phyloP scores from a whole-genome alignment of 2,329 filamentous ascomycete species.

The Sphaceloma murrayae region DNA sequence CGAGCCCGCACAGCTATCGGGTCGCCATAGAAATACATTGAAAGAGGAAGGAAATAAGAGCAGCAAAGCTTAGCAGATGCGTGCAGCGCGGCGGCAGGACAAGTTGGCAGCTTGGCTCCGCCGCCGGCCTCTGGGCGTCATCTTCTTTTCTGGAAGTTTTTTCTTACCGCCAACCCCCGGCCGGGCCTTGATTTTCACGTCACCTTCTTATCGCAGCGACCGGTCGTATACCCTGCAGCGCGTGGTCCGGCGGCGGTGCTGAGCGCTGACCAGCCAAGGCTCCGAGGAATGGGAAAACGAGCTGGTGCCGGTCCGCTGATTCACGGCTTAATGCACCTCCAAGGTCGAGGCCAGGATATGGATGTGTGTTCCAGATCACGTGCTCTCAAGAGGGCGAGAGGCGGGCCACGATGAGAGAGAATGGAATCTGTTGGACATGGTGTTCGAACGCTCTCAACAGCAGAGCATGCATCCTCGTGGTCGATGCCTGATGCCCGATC shows the following conservation, averaged over 20 bases:
- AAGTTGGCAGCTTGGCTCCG: slow-evolving; percentile 14
- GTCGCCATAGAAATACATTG: not conserved
- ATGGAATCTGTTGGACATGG: too few species aligned
- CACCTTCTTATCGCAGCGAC: slow-evolving; percentile 10
- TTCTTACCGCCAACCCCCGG: not conserved
- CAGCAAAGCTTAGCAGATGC: slow-evolving; percentile 6
- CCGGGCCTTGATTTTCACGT: slow-evolving; percentile 2
- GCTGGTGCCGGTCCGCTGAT: not conserved
- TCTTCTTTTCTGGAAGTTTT: slow-evolving; percentile 2
- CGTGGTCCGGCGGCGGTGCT: too few species aligned
- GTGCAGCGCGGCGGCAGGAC: not conserved
- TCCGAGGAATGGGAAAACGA: not conserved
- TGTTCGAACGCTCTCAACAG: too few species aligned
- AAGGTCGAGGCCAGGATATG: slow-evolving; percentile 6
- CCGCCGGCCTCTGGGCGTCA: slow-evolving; percentile 3
- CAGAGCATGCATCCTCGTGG: too few species aligned
- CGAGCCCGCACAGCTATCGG: slow-evolving; percentile 4
- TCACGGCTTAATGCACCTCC: slow-evolving; percentile 13
- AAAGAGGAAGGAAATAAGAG: slow-evolving; percentile 12
- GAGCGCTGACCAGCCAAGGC: too few species aligned
- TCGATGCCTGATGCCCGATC: too few species aligned
- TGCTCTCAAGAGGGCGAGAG: not conserved
- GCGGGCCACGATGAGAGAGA: not conserved
- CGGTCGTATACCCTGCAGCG: too few species aligned
- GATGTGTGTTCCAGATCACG: slow-evolving; percentile 3